Percentiles rank a stretch among this genome's conserved stretches.
These are phyloP conservation scores for Hypoxylon crocopeplum DNA, from an alignment of 495 filamentous ascomycete species.

Conservation along the genomic window DNA sequence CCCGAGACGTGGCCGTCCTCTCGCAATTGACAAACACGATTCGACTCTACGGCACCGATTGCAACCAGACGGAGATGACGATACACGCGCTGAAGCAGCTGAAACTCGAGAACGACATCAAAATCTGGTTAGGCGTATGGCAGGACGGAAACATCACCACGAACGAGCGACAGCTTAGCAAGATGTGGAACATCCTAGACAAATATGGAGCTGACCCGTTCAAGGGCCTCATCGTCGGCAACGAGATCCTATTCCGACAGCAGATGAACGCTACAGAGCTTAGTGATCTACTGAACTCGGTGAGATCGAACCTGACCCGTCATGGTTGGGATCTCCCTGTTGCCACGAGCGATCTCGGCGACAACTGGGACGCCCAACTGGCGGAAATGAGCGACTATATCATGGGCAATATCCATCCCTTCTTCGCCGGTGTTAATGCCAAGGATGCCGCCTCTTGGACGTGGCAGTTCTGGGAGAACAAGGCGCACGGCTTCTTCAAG, in stretches of 20 bases:
- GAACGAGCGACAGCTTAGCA: conserved; percentile 77
- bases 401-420: conserved; percentile 98
- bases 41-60: conserved; percentile 94
- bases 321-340: conserved; percentile 73
- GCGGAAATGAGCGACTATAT: conserved; percentile 77
- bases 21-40: conserved; percentile 90
- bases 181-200: conserved; percentile 83
- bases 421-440: conserved; percentile 83
- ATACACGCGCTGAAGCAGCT: conserved; percentile 81
- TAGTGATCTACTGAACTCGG: conserved; percentile 67
- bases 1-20: conserved; percentile 87
- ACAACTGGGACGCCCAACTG: conserved; percentile 79
- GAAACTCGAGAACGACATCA: conserved; percentile 73
- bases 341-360: conserved; percentile 90
- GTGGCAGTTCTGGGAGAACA: conserved; percentile 80
- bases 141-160: conserved; percentile 85
- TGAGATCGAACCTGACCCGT: conserved; percentile 73
- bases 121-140: conserved; percentile 97
- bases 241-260: conserved; percentile 89
- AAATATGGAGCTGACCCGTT: conserved; percentile 69
- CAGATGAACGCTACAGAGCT: conserved; percentile 71
- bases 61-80: conserved; percentile 97
- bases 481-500: conserved; percentile 61
- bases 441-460: conserved; percentile 81
- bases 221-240: conserved; percentile 89